Evolutionary conservation across 1,284 basidiomycete species (phyloP), one percentile per base, ranked within the genome.

Genomic region (Somion occarium): DNA sequence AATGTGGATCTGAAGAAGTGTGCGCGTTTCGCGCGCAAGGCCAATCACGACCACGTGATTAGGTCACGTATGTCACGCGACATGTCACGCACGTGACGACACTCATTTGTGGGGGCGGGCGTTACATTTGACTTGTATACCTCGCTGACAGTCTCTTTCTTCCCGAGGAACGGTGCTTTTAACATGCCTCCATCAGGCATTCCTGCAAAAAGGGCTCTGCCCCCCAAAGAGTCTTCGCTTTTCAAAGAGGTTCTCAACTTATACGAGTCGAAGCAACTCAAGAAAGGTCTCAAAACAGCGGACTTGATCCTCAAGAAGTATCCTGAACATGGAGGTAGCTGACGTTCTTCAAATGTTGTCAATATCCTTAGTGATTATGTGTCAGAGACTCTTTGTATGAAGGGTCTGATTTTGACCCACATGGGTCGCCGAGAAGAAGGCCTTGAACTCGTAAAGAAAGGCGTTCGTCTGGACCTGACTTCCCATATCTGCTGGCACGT

Each of bases 401-500:
- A 95, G 67, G 94, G 94, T 1, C 81, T 98, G 47, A 76, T 95
- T 48, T 70, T 94, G 51, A 87, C 86, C 7, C 89, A 93, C 59
- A 85, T 93, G 75, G 90, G 88, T 24, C 82, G 84, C 61, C 85
- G 91, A 23, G 89, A 93, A 15, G 82, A 92, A 56, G 94, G 93
- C 18, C 74, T 91, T 53, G 86, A 88, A 27, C 77, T 96, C 53
- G 92, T 97, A 53, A 90, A 90, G 71, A 85, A 91, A 57, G 97
- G 93, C 44, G 80, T 97, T 56, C 83, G 86, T 53, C 80, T 89
- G 55, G 94, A 98, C 72, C 75, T 96, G 53, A 91, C 85, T 34
- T 94, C 91, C 22, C 96, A 99, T 66, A 98, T 99, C 64, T 90
- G 88, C 64, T 99, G 97, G 96, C 97, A 99, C 68, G 95, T 99